phyloP scores from a whole-genome alignment of 2,329 filamentous ascomycete genomes.

The Aspergillus texensis region DNA sequence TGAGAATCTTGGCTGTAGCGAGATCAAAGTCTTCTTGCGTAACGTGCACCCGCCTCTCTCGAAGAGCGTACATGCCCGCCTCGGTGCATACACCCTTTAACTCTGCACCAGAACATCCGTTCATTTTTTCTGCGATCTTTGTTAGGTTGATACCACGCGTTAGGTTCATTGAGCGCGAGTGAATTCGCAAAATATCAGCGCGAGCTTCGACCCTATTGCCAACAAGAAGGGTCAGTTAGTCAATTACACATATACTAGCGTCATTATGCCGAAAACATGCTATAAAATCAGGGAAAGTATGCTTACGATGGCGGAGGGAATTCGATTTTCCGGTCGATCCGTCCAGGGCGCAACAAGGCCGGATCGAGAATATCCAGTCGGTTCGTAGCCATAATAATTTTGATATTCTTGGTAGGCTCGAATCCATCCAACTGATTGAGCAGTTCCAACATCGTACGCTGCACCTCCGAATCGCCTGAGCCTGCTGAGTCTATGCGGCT shows the following conservation, averaged over 20 bases:
- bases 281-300: neutral
- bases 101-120: constrained; percentile 95
- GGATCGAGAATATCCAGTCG: constrained; percentile 96
- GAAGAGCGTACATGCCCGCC: constrained; percentile 95
- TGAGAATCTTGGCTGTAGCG: constrained; percentile 97
- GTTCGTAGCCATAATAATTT: constrained; percentile 99
- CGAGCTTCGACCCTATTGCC: constrained; percentile 74
- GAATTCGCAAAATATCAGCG: constrained; percentile 96
- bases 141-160: constrained; percentile 95
- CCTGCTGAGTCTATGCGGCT: constrained; percentile 95
- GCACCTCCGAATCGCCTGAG: constrained; percentile 94
- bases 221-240: constrained; percentile 22
- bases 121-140: constrained; percentile 99
- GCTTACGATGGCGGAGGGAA: constrained; percentile 85
- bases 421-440: constrained; percentile 98
- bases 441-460: constrained; percentile 97
- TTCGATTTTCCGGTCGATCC: constrained; percentile 98
- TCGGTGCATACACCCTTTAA: constrained; percentile 99
- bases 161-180: constrained; percentile 97
- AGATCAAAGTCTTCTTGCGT: constrained; percentile 99
- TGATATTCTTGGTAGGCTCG: constrained; percentile 99
- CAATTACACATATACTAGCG: constrained; percentile 2
- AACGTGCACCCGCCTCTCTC: constrained; percentile 94
- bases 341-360: constrained; percentile 88
- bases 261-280: neutral